These are phyloP conservation scores for Tagetes erecta DNA, from an alignment of 129 eudicot species.

Conservation along the genomic window DNA sequence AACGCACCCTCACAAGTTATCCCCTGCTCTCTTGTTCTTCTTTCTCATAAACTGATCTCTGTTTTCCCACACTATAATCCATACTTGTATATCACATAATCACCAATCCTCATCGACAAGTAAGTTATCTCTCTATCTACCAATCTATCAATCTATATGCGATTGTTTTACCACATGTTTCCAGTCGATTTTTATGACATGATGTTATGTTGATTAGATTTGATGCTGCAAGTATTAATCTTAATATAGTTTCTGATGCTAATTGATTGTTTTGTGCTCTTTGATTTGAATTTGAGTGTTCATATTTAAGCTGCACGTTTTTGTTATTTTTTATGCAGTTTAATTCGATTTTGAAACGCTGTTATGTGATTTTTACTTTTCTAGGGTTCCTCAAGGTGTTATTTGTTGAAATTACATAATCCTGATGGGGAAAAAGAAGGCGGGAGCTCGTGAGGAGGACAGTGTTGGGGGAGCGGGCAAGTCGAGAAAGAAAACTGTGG, in stretches of 20 bases:
- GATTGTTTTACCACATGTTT: not conserved
- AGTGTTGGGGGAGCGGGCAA: constrained; percentile 35
- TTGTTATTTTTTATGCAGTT: not conserved
- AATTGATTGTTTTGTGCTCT: not conserved
- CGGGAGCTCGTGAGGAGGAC: constrained; percentile 54
- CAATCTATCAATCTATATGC: too few species aligned
- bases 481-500: constrained; percentile 69
- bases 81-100: not conserved
- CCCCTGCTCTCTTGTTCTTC: too few species aligned
- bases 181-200: not conserved
- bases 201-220: not conserved
- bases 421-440: constrained; percentile 72
- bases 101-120: not conserved
- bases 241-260: not conserved
- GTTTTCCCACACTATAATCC: not conserved
- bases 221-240: not conserved
- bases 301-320: not conserved
- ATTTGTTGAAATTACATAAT: constrained; percentile 32
- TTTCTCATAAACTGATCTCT: not conserved
- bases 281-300: not conserved
- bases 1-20: not conserved
- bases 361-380: not conserved
- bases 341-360: not conserved
- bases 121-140: not conserved
- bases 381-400: constrained; percentile 24